Evolutionary conservation across 2,329 filamentous ascomycete species (phyloP), one percentile per base, ranked within the genome.

Genomic region (Scedosporium apiospermum): DNA sequence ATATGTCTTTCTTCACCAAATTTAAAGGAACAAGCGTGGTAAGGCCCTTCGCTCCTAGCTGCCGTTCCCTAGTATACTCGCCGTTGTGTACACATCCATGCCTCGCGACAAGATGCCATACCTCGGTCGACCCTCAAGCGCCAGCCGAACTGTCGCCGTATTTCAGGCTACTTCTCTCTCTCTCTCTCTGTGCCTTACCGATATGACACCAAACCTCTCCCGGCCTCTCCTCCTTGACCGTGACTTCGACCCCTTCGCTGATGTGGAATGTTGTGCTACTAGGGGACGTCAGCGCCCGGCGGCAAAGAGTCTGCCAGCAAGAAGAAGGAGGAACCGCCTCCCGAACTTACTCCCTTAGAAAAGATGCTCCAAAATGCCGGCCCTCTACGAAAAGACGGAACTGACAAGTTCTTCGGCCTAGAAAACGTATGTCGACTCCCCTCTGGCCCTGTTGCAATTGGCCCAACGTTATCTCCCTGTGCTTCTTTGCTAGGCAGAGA

Each of bases 401-500:
- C 90, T 73, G 95, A 98, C 78, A 96, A 96, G 78, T 99, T 96
- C 79, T 98, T 96, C 77, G 95, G 95, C 16, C 88, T 98, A 74
- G 95, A 99, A 77, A 99, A 99, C 78, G 93, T 98, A 82, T 77
- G 90, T 80, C 60, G 38, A 16, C 49, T 26, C 34, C 26, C 18
- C 27, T 44, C 21, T 10, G 41, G 41, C 44, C 21, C 41, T 34
- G 18, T 14, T 64, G 55, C 63, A 57, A 51, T 63, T 62, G 46
- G 61, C 66, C 68, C 79, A 55, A 59, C 6, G 18, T 34, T 38
- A 12, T 38, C 3, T 23, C 18, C 21, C 51, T 26, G 6, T 30
- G 51, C 51, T 27, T 14, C 23, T 26, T n/a, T 23, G 3, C 23
- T 23, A 55, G 18, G 23, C 5, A 26, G 30, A 55, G 23, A 38